Evolutionary conservation across 2,329 filamentous ascomycete species (phyloP), one percentile per base, ranked within the genome.

Genomic region (Colletotrichum navitas): DNA sequence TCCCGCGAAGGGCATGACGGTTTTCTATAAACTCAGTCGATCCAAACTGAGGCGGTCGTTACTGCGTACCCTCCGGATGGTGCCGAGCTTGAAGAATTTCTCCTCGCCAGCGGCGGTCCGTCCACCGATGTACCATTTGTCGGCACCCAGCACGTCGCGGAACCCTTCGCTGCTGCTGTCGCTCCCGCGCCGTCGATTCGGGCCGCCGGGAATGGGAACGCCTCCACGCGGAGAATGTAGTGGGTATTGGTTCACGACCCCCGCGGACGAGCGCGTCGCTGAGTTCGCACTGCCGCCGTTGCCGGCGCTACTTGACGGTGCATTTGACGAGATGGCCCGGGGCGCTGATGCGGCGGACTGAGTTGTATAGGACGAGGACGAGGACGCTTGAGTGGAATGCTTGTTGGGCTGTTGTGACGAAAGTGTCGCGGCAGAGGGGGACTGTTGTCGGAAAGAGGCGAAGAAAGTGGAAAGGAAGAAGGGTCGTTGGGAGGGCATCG

Each of bases 51-150:
- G 80, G 52, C 92, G 87, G 78, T 94, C 93, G 66, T 91, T 90
- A 79, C 93, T 95, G 77, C 90, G 85, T 68, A 93, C 90, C 66
- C 92, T 84, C 79, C 90, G 88, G 60, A 95, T 90, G 74, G 95
- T 92, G 54, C 92, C 92, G 55, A 95, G 83, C 83, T 94, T 94
- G 81, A 94, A 95, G 82, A 94, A 94, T 77, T 89, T 89, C 79
- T 95, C 93, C 77, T 95, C 93, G n/a, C 93, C 93, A 1, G 83
- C 87, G 1, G 92, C 92, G 36, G 92, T 94, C 77, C 92, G 84
- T 8, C 93, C 93, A 29, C 93, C 93, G 66, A 95, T 93, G 77
- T 94, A 95, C 91, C 92, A 94, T 82, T 93, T 94, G 74, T 95
- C 93, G 1, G 89, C 88, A 2, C 91, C 92, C 60, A 90, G 81